A percentile compares a stretch with the other conserved stretches of the same genome.
These are phyloP conservation scores for Zygosaccharomyces lentus DNA, from an alignment of 805 yeast genomes.

Conservation along the genomic window DNA sequence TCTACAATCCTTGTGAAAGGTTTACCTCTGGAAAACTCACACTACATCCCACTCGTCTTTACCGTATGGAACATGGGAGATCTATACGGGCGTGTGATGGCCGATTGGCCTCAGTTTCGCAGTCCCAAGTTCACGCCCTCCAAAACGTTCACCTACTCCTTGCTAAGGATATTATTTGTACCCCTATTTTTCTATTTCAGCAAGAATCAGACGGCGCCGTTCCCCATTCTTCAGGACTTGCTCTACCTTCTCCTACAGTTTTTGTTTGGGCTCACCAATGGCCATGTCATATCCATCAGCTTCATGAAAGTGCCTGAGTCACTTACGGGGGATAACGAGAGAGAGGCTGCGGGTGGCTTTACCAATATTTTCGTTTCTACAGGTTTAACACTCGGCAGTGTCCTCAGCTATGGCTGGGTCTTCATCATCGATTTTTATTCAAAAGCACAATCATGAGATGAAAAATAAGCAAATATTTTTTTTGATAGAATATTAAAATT, in stretches of 20 bases:
- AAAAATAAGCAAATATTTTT: not conserved
- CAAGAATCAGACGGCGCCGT: slow-evolving; percentile 37
- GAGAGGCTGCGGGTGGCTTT: slow-evolving; percentile 93
- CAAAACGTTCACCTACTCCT: slow-evolving; percentile 49
- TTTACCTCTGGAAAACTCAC: slow-evolving; percentile 30
- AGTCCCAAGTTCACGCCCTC: slow-evolving; percentile 20
- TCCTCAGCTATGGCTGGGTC: slow-evolving; percentile 67
- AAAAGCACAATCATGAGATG: slow-evolving; percentile 2
- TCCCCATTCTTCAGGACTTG: slow-evolving; percentile 48
- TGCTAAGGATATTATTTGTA: slow-evolving; percentile 53
- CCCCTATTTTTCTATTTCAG: slow-evolving; percentile 74
- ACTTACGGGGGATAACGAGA: slow-evolving; percentile 59
- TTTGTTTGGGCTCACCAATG: slow-evolving; percentile 80
- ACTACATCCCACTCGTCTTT: slow-evolving; percentile 73
- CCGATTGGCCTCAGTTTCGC: slow-evolving; percentile 37
- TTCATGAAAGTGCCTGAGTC: slow-evolving; percentile 69
- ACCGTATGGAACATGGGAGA: slow-evolving; percentile 90
- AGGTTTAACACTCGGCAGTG: slow-evolving; percentile 77
- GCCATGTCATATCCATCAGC: slow-evolving; percentile 74
- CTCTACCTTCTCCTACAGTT: slow-evolving; percentile 69
- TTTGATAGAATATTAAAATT: not conserved
- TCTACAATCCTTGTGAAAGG: slow-evolving; percentile 52
- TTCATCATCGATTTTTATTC: slow-evolving; percentile 14
- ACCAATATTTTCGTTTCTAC: slow-evolving; percentile 72
- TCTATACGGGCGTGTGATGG: slow-evolving; percentile 69